These are phyloP conservation scores for Colletotrichum camelliae DNA, from an alignment of 2,329 filamentous ascomycete species.

Conservation along the genomic window DNA sequence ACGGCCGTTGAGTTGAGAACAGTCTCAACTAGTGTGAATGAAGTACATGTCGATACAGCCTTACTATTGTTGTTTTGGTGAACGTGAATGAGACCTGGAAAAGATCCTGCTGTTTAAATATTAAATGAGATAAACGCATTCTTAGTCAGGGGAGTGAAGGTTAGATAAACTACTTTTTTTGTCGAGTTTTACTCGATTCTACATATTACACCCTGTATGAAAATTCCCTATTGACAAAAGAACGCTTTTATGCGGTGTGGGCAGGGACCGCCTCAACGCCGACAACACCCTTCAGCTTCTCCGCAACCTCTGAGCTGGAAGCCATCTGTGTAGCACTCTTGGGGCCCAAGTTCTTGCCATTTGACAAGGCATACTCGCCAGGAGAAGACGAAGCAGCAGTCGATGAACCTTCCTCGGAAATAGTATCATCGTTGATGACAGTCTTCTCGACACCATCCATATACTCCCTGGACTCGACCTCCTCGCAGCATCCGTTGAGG, in stretches of 20 bases:
- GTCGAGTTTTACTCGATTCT: background rate
- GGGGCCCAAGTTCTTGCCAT: background rate
- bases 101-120: fast-evolving
- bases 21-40: no score
- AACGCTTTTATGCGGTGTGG: background rate
- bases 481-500: conserved; percentile 30
- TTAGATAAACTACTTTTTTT: background rate
- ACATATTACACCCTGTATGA: background rate
- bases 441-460: background rate
- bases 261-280: background rate
- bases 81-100: background rate
- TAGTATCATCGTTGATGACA: background rate
- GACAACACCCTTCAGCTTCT: background rate
- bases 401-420: background rate
- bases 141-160: background rate
- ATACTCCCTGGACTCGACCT: background rate
- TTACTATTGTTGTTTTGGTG: no score
- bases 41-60: no score
- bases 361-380: conserved; percentile 3
- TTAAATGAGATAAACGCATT: background rate
- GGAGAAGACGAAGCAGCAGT: background rate
- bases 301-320: background rate
- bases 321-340: background rate
- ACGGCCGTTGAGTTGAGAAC: background rate
- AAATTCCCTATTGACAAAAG: background rate